Percentiles rank a stretch among this genome's conserved stretches.
Conservation (phyloP, 306 rosid species). For the Cucumis hystrix region DNA sequence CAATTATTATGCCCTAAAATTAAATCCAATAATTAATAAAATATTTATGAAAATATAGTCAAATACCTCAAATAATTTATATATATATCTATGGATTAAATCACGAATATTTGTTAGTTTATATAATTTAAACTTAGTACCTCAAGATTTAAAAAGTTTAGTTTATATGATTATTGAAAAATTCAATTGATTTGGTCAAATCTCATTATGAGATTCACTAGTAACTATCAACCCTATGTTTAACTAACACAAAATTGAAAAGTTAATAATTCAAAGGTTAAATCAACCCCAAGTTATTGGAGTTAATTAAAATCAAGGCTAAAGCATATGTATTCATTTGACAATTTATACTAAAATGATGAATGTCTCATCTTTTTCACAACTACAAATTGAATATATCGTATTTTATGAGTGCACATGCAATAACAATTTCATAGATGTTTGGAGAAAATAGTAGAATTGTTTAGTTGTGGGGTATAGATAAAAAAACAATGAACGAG, state of each 20-base stretch:
- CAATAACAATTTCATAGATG: too few species aligned
- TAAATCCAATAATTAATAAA: not conserved
- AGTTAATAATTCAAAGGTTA: not conserved
- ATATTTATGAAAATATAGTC: not conserved
- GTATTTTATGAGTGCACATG: too few species aligned
- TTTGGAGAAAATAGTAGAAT: too few species aligned
- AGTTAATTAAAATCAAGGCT: not conserved
- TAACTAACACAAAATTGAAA: not conserved
- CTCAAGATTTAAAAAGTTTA: too few species aligned
- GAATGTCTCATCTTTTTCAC: too few species aligned
- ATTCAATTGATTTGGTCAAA: not conserved
- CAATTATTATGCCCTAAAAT: not conserved
- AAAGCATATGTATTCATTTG: not conserved
- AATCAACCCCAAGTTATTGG: not conserved
- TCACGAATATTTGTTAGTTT: not conserved
- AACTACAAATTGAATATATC: too few species aligned
- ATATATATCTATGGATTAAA: not conserved
- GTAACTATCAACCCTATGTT: too few species aligned
- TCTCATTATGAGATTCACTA: too few species aligned
- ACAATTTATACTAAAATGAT: too few species aligned
- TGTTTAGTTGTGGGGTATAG: too few species aligned
- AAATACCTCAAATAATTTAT: not conserved
- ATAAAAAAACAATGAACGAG: too few species aligned
- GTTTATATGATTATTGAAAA: too few species aligned
- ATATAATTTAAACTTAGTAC: not conserved